Base-by-base conservation (phyloP, 2,329 filamentous ascomycete species). In the Ascosphaera pollenicola region DNA sequence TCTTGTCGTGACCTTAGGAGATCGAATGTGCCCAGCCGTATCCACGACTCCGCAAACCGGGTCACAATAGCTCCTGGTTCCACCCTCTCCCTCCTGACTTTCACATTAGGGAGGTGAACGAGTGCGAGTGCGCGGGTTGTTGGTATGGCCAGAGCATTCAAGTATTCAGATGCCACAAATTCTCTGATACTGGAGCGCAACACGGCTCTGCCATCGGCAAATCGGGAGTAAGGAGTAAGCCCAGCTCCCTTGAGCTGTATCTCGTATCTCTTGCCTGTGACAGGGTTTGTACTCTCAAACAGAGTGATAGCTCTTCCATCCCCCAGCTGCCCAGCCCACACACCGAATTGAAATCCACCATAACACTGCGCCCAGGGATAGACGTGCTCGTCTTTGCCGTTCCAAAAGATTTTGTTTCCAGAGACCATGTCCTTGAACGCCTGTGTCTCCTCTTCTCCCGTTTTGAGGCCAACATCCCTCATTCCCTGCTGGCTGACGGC, bases 361-460 rank as follows among this genome's bases (percentile, higher is more conserved):
- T 98, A 98, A 61, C 89, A 95, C 60, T 98, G 89, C 24, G 89
- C 85, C 89, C 89, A 98, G 0, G 89, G 87, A 54, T 98, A 98
- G 35, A 89, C 74, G n/a, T 79, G 78, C 16, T 79, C 78, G 42
- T 73, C 62, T 17, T 73, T 68, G 42, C 78, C 70, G 45, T 83
- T 70, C 38, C 84, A 87, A 41, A 79, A 71, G 11, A 94, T 68
- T 51, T 73, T 75, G 54, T 89, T 92, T 2, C 89, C 89, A 0
- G 80, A 73, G 5, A 91, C 78, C 1, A 83, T 66, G 43, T 78
- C 66, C 44, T 70, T 69, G 54, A 95, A 94, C 8, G 81, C 75
- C 1, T 79, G 68, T 0, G 71, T 79, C 37, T 70, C 57, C 36
- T 76, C 73, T 47, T 89, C 79, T 2, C 69, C 71, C 1, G 66